A percentile compares a stretch with the other conserved stretches of the same genome.
Conservation (phyloP, 352 stramenopile species). For the Peronospora destructor region DNA sequence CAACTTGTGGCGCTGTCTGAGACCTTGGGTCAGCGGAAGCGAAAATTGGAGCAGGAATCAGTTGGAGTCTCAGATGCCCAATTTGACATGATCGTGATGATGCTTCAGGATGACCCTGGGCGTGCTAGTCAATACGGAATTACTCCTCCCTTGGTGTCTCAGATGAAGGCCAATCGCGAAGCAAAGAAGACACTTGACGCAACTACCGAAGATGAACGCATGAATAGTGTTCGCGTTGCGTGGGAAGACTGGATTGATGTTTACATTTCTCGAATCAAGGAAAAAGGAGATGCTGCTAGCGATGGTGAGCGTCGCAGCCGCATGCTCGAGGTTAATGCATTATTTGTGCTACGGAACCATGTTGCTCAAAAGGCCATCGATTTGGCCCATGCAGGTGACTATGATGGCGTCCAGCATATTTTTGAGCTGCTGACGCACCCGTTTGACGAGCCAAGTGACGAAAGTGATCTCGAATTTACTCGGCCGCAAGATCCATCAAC, state of each 20-base stretch:
- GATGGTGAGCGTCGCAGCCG: constrained; percentile 29
- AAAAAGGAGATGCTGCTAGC: constrained; percentile 32
- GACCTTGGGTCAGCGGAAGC: constrained; percentile 57
- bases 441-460: constrained; percentile 44
- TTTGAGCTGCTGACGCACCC: constrained; percentile 62
- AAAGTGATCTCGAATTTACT: constrained; percentile 39
- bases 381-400: constrained; percentile 60
- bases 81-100: constrained; percentile 53
- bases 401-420: constrained; percentile 56
- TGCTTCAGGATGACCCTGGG: constrained; percentile 53
- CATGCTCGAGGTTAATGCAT: constrained; percentile 72
- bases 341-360: constrained; percentile 86
- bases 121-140: constrained; percentile 73
- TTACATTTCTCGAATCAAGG: constrained; percentile 43
- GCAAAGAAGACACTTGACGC: constrained; percentile 35
- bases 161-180: constrained; percentile 50
- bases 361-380: constrained; percentile 86
- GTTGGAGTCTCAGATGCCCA: constrained; percentile 67
- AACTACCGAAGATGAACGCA: constrained; percentile 41
- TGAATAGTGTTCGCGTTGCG: constrained; percentile 32
- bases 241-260: constrained; percentile 57
- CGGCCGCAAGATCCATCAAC: constrained; percentile 42
- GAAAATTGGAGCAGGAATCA: constrained; percentile 30
- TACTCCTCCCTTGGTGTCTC: constrained; percentile 42
- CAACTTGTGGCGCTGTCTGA: constrained; percentile 62